A percentile compares a stretch with the other conserved stretches of the same genome.
Evolutionary conservation across 805 yeast genomes (phyloP).

Genomic region (Lipomyces japonicus): DNA sequence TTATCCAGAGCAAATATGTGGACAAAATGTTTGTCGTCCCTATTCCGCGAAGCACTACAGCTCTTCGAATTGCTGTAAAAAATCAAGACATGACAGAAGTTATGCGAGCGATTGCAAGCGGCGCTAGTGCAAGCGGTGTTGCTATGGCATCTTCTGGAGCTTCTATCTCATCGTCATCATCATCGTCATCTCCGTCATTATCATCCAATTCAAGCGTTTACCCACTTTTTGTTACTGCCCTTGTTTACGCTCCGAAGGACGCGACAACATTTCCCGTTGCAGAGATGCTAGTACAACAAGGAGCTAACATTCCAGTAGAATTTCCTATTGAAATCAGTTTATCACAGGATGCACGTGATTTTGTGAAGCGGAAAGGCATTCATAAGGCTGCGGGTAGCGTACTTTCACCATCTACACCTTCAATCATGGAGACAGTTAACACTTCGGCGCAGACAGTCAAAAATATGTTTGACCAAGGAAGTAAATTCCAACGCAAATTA

Average conservation of each 20-base stretch:
- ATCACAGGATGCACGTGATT: slow-evolving; percentile 12
- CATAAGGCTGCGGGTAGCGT: too few species aligned
- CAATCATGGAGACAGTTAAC: too few species aligned
- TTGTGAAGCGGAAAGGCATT: slow-evolving; percentile 6
- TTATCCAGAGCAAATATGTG: slow-evolving; percentile 63
- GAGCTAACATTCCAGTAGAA: slow-evolving; percentile 35
- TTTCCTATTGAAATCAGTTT: slow-evolving; percentile 15
- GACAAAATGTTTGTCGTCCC: slow-evolving; percentile 45
- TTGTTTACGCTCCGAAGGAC: slow-evolving; percentile 33
- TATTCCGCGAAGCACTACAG: slow-evolving; percentile 36
- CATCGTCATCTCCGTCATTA: slow-evolving; percentile 7
- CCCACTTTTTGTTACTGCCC: slow-evolving; percentile 37
- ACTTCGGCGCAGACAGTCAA: too few species aligned
- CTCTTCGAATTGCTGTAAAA: slow-evolving; percentile 37
- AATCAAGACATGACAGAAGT: slow-evolving; percentile 34
- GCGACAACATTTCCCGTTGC: slow-evolving; percentile 38
- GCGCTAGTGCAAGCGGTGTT: slow-evolving; percentile 41
- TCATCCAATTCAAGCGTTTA: slow-evolving; percentile 21
- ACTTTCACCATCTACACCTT: too few species aligned
- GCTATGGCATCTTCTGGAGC: too few species aligned
- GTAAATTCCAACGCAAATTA: too few species aligned
- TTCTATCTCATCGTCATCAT: not conserved
- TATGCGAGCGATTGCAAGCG: slow-evolving; percentile 39
- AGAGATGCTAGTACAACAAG: slow-evolving; percentile 40
- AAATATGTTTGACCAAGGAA: too few species aligned